Evolutionary conservation across 192 early-diverging fungal genomes (phyloP), one percentile per base, ranked within the genome.

Genomic region (Haplosporangium gracile): DNA sequence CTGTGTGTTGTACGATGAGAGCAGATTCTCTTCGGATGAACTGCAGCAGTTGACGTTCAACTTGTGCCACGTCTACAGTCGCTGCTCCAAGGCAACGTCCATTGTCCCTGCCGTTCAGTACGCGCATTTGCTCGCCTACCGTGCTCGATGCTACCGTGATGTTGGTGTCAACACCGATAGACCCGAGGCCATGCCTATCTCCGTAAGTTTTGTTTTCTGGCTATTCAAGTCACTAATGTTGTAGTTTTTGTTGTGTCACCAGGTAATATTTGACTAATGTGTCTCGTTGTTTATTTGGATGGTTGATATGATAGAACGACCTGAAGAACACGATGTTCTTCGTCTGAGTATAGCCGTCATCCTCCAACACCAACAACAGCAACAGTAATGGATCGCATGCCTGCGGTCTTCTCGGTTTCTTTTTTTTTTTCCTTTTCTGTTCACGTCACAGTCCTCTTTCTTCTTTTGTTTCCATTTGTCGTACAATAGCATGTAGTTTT

Each of bases 31-130:
- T 8, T 81, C 94, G 18, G 97, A 99, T 78, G 88, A 89, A 29
- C 82, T 99, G 32, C 97, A 98, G 82, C 91, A 95, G 75, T 91
- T 99, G 36, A 99, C 98, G 2, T 97, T 97, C 90, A 89, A 94
- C 13, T 89, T 99, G 60, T 99, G 97, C 83, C 98, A 97, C 80
- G 91, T 96, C 29, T 99, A 98, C 89, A 94, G 95, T 70, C 94
- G 97, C 57, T 96, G 96, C 55, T 97, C 97, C 0, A 93, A 96
- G 38, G 92, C 95, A 0, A 96, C 98, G 4, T 96, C 95, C 2
- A 93, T 99, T 9, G 92, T 93, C 0, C 96, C 97, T n/a, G 96
- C 97, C 1, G 97, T 94, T 4, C 97, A 97, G 89, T 97, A 98
- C 79, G 97, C 97, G 13, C 94, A 98, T 85, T 82, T 97, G 45